Evolutionary conservation across 768 basidiomycete genomes (phyloP).

Genomic region (Cantharellus anzutake): DNA sequence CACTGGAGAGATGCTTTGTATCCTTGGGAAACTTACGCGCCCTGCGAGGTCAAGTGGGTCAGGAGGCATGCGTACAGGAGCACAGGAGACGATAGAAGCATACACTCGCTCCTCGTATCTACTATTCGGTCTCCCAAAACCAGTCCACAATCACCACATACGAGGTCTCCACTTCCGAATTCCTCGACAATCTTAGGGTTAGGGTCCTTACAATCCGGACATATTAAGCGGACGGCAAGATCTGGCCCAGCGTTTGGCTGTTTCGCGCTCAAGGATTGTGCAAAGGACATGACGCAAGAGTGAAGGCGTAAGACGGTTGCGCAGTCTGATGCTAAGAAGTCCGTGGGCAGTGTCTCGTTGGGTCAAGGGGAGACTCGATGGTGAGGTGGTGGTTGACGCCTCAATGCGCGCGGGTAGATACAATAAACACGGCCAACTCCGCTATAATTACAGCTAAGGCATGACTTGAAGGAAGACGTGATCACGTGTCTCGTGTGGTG

Average conservation of each 20-base stretch:
- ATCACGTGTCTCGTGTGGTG: neutral
- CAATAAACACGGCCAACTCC: no score
- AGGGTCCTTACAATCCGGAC: conserved; percentile 87
- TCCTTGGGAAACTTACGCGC: no score
- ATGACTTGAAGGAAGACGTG: no score
- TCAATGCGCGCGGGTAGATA: no score
- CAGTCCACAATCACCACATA: conserved; percentile 82
- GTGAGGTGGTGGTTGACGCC: neutral
- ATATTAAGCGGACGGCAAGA: conserved; percentile 75
- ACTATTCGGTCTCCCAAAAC: conserved; percentile 93
- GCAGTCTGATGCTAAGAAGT: no score
- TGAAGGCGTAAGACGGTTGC: neutral
- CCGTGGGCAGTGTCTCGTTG: no score
- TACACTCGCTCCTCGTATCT: conserved; percentile 96
- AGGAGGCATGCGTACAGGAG: neutral
- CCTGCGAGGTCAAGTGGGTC: neutral
- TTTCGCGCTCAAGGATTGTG: neutral
- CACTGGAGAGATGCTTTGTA: neutral
- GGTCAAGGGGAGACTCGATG: neutral
- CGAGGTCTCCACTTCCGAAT: conserved; percentile 93
- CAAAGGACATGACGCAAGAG: neutral
- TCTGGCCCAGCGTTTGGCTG: conserved; percentile 27
- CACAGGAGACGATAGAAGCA: conserved; percentile 18
- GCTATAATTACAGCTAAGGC: no score
- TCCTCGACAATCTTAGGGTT: conserved; percentile 93